These are phyloP conservation scores for Boletus pseudopeckii DNA, from an alignment of 768 basidiomycete genomes.

Conservation along the genomic window DNA sequence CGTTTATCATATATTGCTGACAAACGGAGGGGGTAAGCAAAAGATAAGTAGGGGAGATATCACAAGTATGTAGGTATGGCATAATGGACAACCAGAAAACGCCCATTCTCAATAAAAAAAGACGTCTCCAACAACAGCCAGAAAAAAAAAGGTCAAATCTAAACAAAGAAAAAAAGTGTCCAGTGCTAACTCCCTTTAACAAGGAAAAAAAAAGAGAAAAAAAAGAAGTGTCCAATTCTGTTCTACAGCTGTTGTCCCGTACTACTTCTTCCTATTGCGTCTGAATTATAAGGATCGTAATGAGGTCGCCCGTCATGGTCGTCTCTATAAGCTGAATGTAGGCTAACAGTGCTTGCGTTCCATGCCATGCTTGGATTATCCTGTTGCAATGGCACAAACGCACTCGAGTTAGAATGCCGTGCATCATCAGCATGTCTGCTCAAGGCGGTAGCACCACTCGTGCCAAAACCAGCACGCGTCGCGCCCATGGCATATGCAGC, in stretches of 20 bases:
- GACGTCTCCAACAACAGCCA: conserved; percentile 2
- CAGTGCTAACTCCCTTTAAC: neutral
- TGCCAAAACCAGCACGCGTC: conserved; percentile 26
- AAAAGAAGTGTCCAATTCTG: neutral
- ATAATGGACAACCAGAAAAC: neutral
- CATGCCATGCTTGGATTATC: conserved; percentile 55
- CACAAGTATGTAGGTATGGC: conserved; percentile 7
- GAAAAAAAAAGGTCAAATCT: neutral
- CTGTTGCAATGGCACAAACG: conserved; percentile 70
- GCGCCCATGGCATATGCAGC: conserved; percentile 40
- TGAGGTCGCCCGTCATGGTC: conserved; percentile 15
- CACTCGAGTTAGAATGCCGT: conserved; percentile 60
- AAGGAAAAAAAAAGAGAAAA: neutral
- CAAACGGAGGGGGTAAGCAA: neutral
- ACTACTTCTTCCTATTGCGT: conserved; percentile 26
- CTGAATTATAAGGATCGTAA: conserved; percentile 28
- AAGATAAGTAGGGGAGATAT: neutral
- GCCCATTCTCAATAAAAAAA: conserved; percentile 5
- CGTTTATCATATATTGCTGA: neutral
- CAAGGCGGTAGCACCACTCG: conserved; percentile 20
- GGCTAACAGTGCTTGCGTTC: conserved; percentile 51
- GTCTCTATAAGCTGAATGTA: conserved; percentile 41
- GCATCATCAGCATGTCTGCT: conserved; percentile 19
- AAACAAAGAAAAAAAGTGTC: conserved; percentile 2
- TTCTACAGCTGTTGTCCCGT: conserved; percentile 24